Evolutionary conservation across 352 stramenopile species (phyloP), one percentile per base, ranked within the genome.

Genomic region (Globisporangium recalcitrans): DNA sequence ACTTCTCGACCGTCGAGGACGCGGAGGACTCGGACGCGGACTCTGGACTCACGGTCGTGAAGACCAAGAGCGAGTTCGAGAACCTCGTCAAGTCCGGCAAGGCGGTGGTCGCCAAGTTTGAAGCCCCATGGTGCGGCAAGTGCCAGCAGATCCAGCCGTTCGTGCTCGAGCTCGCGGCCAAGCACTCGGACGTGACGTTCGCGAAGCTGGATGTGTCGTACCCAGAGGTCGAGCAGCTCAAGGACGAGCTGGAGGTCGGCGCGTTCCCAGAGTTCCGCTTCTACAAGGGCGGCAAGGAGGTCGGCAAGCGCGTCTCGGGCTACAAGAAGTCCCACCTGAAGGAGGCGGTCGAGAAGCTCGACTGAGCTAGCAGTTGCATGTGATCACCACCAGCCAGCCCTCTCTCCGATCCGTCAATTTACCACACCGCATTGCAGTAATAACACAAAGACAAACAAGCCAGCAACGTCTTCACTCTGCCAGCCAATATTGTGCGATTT

Each of bases 321-420:
- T 95, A 95, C 79, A 95, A 95, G 74, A 95, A 93, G 78, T 77
- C 73, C 13, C 70, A 80, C 62, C 67, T 95, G 57, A 90, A 91
- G 72, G 75, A 78, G 2, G 73, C 79, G 3, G 85, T 93, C 21
- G 63, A 83, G 48, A 81, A 88, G 60, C 71, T 88, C 52, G 57
- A 53, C 14, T 74, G 77, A 62, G 51, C n/a, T 2, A 22, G 16
- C 51, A 71, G 29, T 38, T 49, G 16, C 34, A 32, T 46, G 38
- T 46, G 38, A 21, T 31, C 7, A 46, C 21, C 49, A 24, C 26
- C 8, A 26, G 16, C 7, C 38, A 46, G 14, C n/a, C n/a, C n/a
- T n/a, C n/a, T n/a, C n/a, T n/a, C n/a, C n/a, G n/a, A n/a, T n/a
- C n/a, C n/a, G n/a, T n/a, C 38, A 46, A 16, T 22, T 46, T 21